A percentile compares a stretch with the other conserved stretches of the same genome.
phyloP scores from a whole-genome alignment of 169 alveolate genomes.

The Eimeria maxima region DNA sequence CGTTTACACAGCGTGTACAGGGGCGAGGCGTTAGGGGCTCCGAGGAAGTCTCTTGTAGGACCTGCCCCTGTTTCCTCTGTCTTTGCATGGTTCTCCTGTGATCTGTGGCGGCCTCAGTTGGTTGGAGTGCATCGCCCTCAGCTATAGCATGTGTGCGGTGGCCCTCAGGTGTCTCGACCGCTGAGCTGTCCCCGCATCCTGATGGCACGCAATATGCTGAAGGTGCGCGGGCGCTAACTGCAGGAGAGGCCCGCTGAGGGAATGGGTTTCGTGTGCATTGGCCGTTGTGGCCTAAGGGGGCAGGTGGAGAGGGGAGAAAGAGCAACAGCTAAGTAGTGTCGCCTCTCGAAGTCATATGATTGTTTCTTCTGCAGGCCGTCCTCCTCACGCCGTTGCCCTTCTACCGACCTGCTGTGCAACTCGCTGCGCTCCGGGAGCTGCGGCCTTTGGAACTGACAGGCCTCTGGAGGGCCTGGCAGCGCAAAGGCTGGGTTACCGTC shows the following conservation, averaged over 20 bases:
- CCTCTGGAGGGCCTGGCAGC: constrained; percentile 71
- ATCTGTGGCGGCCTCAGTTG: not conserved
- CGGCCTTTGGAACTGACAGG: constrained; percentile 38
- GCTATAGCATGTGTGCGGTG: not conserved
- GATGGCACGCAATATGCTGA: constrained; percentile 74
- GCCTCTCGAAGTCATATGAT: not conserved
- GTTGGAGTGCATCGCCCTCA: not conserved
- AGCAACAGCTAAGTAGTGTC: too few relatives aligned
- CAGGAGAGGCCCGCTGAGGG: not conserved
- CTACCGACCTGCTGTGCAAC: constrained; percentile 22
- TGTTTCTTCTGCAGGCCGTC: not conserved
- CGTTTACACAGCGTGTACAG: constrained; percentile 46
- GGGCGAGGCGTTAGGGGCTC: not conserved
- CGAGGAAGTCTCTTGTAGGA: constrained; percentile 27
- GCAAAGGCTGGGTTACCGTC: constrained; percentile 54
- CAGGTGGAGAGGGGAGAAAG: too few relatives aligned
- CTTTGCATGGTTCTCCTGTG: not conserved
- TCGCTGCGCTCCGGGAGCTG: constrained; percentile 58
- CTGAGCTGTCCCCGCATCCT: constrained; percentile 73
- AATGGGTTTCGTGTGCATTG: too few relatives aligned
- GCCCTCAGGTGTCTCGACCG: constrained; percentile 76
- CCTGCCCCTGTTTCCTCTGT: not conserved
- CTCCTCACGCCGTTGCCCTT: constrained; percentile 54
- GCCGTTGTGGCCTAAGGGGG: too few relatives aligned
- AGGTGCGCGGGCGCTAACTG: constrained; percentile 2